These are phyloP conservation scores for Gnaphalium uliginosum DNA, from an alignment of 129 eudicot genomes.

Conservation along the genomic window DNA sequence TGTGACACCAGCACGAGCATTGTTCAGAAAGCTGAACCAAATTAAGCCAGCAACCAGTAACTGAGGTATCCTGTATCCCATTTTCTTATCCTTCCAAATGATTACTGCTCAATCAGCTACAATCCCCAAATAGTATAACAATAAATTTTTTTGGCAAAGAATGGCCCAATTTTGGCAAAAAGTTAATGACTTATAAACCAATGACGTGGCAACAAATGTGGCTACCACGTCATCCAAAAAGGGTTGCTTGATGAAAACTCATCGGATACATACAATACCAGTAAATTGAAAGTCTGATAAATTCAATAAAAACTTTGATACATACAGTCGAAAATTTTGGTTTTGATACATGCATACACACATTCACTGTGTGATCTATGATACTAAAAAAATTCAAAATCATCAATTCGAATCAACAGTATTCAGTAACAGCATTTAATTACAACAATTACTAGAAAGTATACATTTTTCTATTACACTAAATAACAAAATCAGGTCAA, in stretches of 20 bases:
- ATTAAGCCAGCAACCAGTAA: conserved; percentile 41
- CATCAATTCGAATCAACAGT: conserved; percentile 11
- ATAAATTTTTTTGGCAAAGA: no score
- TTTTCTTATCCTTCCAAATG: conserved; percentile 30
- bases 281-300: background rate
- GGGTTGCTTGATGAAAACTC: background rate
- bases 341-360: no score
- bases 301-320: no score
- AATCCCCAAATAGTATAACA: conserved; percentile 11
- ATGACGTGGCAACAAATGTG: background rate
- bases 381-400: no score
- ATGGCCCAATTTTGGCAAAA: background rate
- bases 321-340: no score
- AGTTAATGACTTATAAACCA: background rate
- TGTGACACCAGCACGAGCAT: conserved; percentile 67
- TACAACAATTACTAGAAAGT: background rate
- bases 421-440: conserved; percentile 2
- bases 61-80: conserved; percentile 38
- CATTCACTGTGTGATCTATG: no score
- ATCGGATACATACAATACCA: background rate
- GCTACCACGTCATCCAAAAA: background rate
- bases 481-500: conserved; percentile 17
- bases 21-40: conserved; percentile 39
- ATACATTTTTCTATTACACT: conserved; percentile 11
- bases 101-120: conserved; percentile 27